Base-by-base conservation (phyloP, 345 rosid genomes). In the Carallia brachiata region DNA sequence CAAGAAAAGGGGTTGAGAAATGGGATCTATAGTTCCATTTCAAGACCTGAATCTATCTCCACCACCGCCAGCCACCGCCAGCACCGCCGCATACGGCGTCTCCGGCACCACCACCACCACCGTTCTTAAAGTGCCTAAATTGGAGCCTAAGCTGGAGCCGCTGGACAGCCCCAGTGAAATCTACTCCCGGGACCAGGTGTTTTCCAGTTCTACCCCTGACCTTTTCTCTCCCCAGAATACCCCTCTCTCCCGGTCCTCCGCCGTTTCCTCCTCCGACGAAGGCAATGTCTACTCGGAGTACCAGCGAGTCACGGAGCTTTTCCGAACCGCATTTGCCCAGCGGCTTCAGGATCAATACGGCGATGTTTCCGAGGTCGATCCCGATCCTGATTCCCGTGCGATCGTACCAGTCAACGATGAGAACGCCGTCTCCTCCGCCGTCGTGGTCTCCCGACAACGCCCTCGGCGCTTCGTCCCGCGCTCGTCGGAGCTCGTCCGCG, bases 401-500 rank as follows among this genome's bases (percentile, higher is more conserved):
- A 85, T 87, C 18, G 87, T 88, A 2, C 83, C 92, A 5, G 75
- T 78, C 1, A 68, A 68, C 19, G 79, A 78, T 10, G 77, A 66
- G 16, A 23, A 37, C 27, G 69, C 13, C 40, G 53, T 66, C 60
- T 44, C 28, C 63, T 15, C 67, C 23, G 23, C 23, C 48, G 76
- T 77, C 10, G 74, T 70, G 10, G 70, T 71, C 5, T 63, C 81
- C 16, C 17, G 17, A 6, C 72, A 66, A 48, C 87, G 81, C 5
- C 80, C 69, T 36, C 84, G 72, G 9, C 79, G 62, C 15, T 70
- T 61, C 18, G 72, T 66, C 16, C 83, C 70, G 39, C 82, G 93
- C 27, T 90, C 97, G 2, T 70, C 85, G 7, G 93, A 91, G 88
- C 89, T 92, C 0, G 98, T 92, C 52, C 85, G 97, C 65, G 88